A percentile compares a stretch with the other conserved stretches of the same genome.
These are phyloP conservation scores for Carex parvula DNA, from an alignment of 176 grass and related monocot genomes.

Conservation along the genomic window DNA sequence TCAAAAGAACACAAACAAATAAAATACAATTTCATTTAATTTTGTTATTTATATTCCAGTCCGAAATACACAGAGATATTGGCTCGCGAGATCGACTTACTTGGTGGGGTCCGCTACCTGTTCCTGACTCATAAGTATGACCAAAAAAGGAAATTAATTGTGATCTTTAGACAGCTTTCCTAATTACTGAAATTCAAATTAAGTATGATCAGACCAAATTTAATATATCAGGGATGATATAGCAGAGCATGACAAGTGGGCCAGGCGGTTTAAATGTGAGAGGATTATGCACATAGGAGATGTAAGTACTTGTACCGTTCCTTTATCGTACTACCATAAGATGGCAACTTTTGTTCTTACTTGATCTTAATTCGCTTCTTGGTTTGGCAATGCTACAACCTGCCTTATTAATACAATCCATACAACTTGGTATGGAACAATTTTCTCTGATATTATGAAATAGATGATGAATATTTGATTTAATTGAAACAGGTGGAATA, in stretches of 20 bases:
- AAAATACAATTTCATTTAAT: neutral
- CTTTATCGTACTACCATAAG: neutral
- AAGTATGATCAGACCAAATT: neutral
- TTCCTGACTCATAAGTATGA: slow-evolving; percentile 88
- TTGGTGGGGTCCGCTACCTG: slow-evolving; percentile 74
- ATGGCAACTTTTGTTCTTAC: neutral
- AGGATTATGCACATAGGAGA: slow-evolving; percentile 76
- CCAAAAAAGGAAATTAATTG: neutral
- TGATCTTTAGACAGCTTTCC: slow-evolving; percentile 3
- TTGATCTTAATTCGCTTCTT: neutral
- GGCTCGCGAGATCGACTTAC: slow-evolving; percentile 42
- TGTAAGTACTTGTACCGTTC: slow-evolving; percentile 38
- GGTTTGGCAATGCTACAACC: neutral
- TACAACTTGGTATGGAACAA: neutral
- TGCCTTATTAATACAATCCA: neutral
- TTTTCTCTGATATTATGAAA: neutral
- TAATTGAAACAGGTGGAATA: slow-evolving; percentile 42
- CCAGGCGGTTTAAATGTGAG: slow-evolving; percentile 47
- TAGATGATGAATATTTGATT: neutral
- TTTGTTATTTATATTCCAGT: slow-evolving; percentile 36
- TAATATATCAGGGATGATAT: slow-evolving; percentile 65
- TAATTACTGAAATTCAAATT: neutral
- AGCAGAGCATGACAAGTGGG: slow-evolving; percentile 83
- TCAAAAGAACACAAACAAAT: neutral
- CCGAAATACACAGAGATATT: slow-evolving; percentile 59